These are phyloP conservation scores for Arthroderma sp. DNA, from an alignment of 2,329 filamentous ascomycete genomes.

Conservation along the genomic window DNA sequence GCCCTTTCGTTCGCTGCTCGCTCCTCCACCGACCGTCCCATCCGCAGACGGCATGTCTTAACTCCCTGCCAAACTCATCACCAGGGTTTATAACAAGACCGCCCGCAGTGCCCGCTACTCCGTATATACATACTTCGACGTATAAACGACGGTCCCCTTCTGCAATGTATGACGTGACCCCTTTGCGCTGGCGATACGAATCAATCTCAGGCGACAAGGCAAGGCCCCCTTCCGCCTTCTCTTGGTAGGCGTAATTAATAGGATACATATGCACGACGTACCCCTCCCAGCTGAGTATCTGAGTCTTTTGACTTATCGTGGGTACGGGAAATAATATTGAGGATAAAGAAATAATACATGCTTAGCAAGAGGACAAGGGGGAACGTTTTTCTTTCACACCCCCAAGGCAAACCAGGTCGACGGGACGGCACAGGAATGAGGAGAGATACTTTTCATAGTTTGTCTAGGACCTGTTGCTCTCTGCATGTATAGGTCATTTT, in stretches of 20 bases:
- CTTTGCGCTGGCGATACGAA: neutral
- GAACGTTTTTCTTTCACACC: neutral
- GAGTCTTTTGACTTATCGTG: neutral
- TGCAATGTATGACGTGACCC: neutral
- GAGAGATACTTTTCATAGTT: neutral
- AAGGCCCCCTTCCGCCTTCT: neutral
- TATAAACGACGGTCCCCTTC: neutral
- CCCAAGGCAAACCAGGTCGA: neutral
- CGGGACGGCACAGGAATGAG: slow-evolving; percentile 1
- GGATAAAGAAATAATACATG: neutral
- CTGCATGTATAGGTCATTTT: neutral
- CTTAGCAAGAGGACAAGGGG: neutral
- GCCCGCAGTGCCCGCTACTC: neutral
- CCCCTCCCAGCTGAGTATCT: neutral
- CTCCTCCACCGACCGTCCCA: neutral
- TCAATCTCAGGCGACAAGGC: slow-evolving; percentile 1
- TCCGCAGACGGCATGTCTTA: neutral
- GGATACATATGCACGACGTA: neutral
- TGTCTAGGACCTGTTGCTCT: neutral
- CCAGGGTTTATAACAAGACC: neutral
- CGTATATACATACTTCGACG: neutral
- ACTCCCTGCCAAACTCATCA: slow-evolving; percentile 4
- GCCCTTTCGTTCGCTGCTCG: neutral
- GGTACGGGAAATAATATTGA: neutral
- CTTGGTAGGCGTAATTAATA: neutral